Conservation (phyloP, 495 filamentous ascomycete species). For the Penicillium silybi region DNA sequence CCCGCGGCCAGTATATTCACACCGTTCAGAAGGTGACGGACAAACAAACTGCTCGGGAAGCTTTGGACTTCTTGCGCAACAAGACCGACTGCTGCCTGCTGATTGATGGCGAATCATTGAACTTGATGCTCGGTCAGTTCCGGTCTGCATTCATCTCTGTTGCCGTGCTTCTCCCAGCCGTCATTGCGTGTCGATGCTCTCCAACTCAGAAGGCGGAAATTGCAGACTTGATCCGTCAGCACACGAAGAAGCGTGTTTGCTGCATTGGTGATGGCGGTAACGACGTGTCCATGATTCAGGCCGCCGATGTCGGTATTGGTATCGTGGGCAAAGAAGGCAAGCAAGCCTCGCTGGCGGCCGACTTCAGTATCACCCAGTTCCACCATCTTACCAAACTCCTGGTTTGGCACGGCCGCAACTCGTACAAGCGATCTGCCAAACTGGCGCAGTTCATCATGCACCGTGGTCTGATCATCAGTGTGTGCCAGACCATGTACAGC, state of each 20-base stretch:
- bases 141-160: constrained; percentile 79
- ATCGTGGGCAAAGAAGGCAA: constrained; percentile 98
- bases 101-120: constrained; percentile 89
- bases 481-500: constrained; percentile 96
- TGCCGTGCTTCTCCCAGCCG: constrained; percentile 83
- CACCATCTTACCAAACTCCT: constrained; percentile 93
- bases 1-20: constrained; percentile 91
- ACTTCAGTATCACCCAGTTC: constrained; percentile 95
- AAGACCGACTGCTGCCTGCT: constrained; percentile 87
- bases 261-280: constrained; percentile 98
- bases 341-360: constrained; percentile 90
- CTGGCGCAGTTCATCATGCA: constrained; percentile 98
- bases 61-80: constrained; percentile 80
- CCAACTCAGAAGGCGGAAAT: constrained; percentile 97
- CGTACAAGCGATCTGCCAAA: constrained; percentile 93
- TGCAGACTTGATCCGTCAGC: constrained; percentile 81
- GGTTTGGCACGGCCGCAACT: constrained; percentile 97
- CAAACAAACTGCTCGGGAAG: constrained; percentile 65
- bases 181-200: constrained; percentile 95
- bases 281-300: constrained; percentile 99
- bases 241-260: constrained; percentile 90
- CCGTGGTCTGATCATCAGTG: constrained; percentile 87
- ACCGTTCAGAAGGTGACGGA: constrained; percentile 72
- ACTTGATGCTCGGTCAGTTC: constrained; percentile 77
- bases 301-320: constrained; percentile 94